These are phyloP conservation scores for Cyamopsis tetragonoloba DNA, from an alignment of 306 rosid genomes.

Conservation along the genomic window DNA sequence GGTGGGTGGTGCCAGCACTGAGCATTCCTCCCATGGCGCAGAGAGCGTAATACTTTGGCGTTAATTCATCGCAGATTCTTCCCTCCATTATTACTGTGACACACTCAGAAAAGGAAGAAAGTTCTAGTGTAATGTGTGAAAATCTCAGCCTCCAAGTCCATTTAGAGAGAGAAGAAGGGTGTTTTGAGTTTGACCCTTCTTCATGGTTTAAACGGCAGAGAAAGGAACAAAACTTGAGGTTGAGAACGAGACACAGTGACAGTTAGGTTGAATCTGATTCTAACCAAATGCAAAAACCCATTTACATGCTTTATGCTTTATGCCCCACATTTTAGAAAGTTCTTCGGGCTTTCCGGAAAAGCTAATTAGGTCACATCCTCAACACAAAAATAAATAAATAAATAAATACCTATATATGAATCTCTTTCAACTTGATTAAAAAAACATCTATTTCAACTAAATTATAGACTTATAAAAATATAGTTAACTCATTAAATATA, in stretches of 20 bases:
- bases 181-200: slow-evolving; percentile 1
- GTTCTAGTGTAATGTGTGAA: neutral
- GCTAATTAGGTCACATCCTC: neutral
- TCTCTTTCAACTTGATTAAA: too few relatives aligned
- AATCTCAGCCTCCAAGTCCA: slow-evolving; percentile 11
- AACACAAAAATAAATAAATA: neutral
- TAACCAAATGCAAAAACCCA: neutral
- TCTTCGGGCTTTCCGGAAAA: slow-evolving; percentile 18
- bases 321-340: slow-evolving; percentile 21
- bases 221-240: slow-evolving; percentile 11
- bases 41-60: slow-evolving; percentile 46
- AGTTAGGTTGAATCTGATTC: slow-evolving; percentile 37
- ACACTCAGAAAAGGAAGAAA: neutral
- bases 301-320: too few relatives aligned
- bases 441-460: too few relatives aligned
- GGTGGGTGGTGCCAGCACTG: slow-evolving; percentile 62
- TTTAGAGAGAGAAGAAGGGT: neutral
- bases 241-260: slow-evolving; percentile 16
- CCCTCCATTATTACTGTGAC: slow-evolving; percentile 27
- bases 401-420: too few relatives aligned
- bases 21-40: slow-evolving; percentile 59
- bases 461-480: too few relatives aligned
- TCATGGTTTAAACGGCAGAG: neutral
- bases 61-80: slow-evolving; percentile 32
- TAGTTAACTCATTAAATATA: too few relatives aligned